Evolutionary conservation across 345 rosid species (phyloP), one percentile per base, ranked within the genome.

Genomic region (Erucastrum elatum): DNA sequence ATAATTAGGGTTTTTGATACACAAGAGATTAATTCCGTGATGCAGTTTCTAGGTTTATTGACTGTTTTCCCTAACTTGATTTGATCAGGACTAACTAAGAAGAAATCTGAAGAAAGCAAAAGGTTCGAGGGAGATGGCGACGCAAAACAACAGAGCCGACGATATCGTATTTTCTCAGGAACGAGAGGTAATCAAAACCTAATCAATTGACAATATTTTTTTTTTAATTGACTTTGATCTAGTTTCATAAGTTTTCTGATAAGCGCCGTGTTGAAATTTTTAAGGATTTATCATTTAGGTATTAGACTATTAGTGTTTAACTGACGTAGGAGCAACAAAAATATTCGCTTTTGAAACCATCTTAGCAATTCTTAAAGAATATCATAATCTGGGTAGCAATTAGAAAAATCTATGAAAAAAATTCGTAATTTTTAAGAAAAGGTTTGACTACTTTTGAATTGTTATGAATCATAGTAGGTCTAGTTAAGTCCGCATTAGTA

Each of bases 111-210:
- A 13, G 16, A 11, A 55, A 4, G 16, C 49, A 46, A 21, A 64
- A 67, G 2, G 53, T 58, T 59, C 12, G 39, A 2, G 72, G 70
- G 60, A 88, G 4, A 79, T 73, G 78, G 27, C 88, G 90, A 87
- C 87, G 11, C 90, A 84, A 64, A 84, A 63, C 86, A 86, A 76
- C 76, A 66, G 85, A 77, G 86, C 75, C 51, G 83, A 83, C 12
- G 86, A 85, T 53, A 69, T 67, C 10, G 72, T 72, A 12, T 72
- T 67, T 75, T 81, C 90, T 67, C 87, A 80, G 58, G 76, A 83
- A 25, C 70, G 77, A 30, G 84, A 86, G 88, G 90, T 88, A 80
- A 63, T 37, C 29, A 27, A 30, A 30, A 6, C 37, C 6, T 6
- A 16, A 10, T 72, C 35, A 17, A 1, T 35, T 56, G n/a, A 3